A percentile compares a stretch with the other conserved stretches of the same genome.
Conservation (phyloP, 306 rosid genomes). For the Vicia villosa region DNA sequence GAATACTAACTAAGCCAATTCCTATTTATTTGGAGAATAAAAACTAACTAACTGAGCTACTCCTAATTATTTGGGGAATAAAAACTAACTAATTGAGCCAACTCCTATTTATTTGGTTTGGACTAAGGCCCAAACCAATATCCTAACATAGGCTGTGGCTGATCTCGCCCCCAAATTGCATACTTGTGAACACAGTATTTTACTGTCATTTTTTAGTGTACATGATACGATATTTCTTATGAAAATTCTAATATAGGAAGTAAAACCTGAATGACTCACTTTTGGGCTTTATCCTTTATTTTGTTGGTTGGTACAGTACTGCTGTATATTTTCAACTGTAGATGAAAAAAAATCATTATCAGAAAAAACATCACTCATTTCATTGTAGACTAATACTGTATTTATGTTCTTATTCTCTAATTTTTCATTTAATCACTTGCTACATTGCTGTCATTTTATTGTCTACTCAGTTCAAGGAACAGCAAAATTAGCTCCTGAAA, state of each 20-base stretch:
- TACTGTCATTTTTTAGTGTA: constrained; percentile 13
- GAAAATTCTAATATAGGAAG: constrained; percentile 12
- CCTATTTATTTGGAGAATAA: no score
- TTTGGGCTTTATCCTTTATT: not conserved
- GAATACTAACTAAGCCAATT: no score
- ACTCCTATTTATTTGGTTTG: no score
- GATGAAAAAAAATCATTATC: not conserved
- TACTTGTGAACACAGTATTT: not conserved
- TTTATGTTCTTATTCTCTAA: constrained; percentile 18
- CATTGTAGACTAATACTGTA: constrained; percentile 25
- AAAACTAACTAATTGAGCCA: no score
- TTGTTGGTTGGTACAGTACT: not conserved
- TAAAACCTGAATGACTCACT: constrained; percentile 12
- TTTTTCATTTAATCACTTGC: constrained; percentile 28
- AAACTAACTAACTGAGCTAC: no score
- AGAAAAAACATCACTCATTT: constrained; percentile 12
- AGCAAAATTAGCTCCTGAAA: constrained; percentile 68
- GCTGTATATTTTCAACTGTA: not conserved
- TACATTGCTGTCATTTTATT: constrained; percentile 36
- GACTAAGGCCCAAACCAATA: no score
- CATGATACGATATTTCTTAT: constrained; percentile 18
- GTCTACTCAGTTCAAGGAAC: constrained; percentile 56
- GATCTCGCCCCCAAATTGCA: not conserved
- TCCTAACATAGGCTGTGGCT: not conserved
- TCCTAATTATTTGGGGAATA: no score